phyloP scores from a whole-genome alignment of 768 basidiomycete species.

The Kwoniella pini region DNA sequence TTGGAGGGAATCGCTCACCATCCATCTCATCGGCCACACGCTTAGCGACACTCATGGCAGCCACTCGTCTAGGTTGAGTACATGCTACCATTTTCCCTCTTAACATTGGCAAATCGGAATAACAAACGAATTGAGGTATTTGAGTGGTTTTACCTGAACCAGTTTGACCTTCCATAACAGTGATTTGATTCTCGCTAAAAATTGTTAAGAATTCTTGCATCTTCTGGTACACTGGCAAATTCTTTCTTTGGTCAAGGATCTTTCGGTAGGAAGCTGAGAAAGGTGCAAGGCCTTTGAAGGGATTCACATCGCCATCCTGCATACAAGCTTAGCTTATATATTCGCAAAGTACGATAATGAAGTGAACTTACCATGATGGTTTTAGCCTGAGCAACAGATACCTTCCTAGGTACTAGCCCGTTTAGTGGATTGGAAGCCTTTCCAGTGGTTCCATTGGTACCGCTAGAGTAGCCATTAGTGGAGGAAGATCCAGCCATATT shows the following conservation, averaged over 20 bases:
- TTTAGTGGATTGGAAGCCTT: conserved; percentile 62
- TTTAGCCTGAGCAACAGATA: conserved; percentile 66
- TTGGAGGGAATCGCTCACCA: conserved; percentile 60
- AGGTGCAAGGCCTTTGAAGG: conserved; percentile 75
- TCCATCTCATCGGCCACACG: conserved; percentile 99
- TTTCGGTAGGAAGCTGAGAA: conserved; percentile 78
- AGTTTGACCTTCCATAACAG: conserved; percentile 73
- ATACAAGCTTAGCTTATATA: background rate
- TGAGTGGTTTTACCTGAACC: conserved; percentile 96
- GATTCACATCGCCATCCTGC: conserved; percentile 77
- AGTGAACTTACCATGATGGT: conserved; percentile 67
- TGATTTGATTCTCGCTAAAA: conserved; percentile 78
- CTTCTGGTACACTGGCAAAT: conserved; percentile 85
- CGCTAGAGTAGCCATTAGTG: conserved; percentile 26
- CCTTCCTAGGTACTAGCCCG: conserved; percentile 72
- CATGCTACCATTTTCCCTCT: conserved; percentile 91
- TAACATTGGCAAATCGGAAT: conserved; percentile 86
- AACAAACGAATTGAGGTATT: conserved; percentile 95
- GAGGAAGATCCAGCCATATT: conserved; percentile 12
- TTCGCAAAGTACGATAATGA: background rate
- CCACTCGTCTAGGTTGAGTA: conserved; percentile 93
- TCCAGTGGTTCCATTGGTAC: conserved; percentile 23
- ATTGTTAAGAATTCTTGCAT: conserved; percentile 91
- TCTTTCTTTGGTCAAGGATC: conserved; percentile 79
- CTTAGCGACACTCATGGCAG: conserved; percentile 97